phyloP scores from a whole-genome alignment of 495 filamentous ascomycete species.

The Chaetomium fimeti region DNA sequence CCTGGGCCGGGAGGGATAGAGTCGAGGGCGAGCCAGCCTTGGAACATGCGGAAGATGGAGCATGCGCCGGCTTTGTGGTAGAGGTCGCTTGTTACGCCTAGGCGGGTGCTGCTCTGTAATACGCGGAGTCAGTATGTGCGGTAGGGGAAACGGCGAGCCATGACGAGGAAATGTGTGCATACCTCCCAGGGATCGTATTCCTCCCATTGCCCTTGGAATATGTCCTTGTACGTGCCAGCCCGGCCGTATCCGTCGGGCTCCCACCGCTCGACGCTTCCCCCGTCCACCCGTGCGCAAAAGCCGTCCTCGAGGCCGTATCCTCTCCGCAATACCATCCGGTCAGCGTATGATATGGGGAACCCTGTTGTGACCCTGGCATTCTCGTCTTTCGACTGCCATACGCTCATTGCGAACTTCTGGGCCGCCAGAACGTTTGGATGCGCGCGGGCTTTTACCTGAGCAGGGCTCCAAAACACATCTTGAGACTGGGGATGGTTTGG shows the following conservation, averaged over 20 bases:
- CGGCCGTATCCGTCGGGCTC: slow-evolving; percentile 76
- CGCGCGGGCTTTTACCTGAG: slow-evolving; percentile 69
- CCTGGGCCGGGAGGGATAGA: slow-evolving; percentile 63
- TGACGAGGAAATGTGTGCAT: too few species aligned
- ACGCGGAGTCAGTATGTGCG: background rate
- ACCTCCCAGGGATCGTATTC: slow-evolving; percentile 77
- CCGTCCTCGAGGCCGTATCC: background rate
- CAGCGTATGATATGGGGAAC: slow-evolving; percentile 71
- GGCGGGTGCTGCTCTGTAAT: slow-evolving; percentile 55
- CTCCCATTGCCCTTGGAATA: slow-evolving; percentile 77
- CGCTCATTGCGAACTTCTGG: slow-evolving; percentile 72
- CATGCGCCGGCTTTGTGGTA: slow-evolving; percentile 82
- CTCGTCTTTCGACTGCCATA: slow-evolving; percentile 69
- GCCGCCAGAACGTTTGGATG: slow-evolving; percentile 70
- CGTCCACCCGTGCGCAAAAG: slow-evolving; percentile 61
- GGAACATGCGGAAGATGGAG: slow-evolving; percentile 83
- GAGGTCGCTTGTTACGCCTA: slow-evolving; percentile 68
- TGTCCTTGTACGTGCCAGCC: slow-evolving; percentile 63
- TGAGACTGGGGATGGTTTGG: slow-evolving; percentile 60
- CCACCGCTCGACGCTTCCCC: slow-evolving; percentile 84
- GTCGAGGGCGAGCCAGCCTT: slow-evolving; percentile 77
- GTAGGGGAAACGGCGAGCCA: background rate
- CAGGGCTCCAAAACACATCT: slow-evolving; percentile 80
- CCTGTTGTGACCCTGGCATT: slow-evolving; percentile 56
- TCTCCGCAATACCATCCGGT: slow-evolving; percentile 68